A percentile compares a stretch with the other conserved stretches of the same genome.
Evolutionary conservation across 805 yeast genomes (phyloP).

Genomic region (Blastobotrys attinorum): DNA sequence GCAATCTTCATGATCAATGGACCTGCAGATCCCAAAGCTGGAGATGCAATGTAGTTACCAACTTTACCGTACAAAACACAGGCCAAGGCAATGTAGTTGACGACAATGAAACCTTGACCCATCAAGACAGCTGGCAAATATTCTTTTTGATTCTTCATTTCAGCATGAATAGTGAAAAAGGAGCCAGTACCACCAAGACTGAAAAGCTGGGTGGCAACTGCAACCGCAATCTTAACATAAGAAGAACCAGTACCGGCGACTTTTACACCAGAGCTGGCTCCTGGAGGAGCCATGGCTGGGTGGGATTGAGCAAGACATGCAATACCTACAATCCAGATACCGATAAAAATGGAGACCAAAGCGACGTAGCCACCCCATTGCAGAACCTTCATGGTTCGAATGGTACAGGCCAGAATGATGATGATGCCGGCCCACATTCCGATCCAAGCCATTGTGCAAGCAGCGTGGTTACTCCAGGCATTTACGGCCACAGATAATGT

Average conservation of each 20-base stretch:
- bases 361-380: slow-evolving; percentile 4
- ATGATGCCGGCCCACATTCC: slow-evolving; percentile 1
- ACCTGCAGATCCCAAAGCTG: slow-evolving; percentile 7
- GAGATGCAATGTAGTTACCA: slow-evolving; percentile 5
- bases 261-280: neutral
- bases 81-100: slow-evolving; percentile 3
- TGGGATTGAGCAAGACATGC: slow-evolving; percentile 3
- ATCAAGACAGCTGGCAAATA: neutral
- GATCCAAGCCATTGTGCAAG: slow-evolving; percentile 5
- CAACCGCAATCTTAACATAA: slow-evolving; percentile 1
- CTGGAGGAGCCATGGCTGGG: slow-evolving; percentile 5
- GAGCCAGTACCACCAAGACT: slow-evolving; percentile 4
- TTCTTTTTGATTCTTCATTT: slow-evolving; percentile 3
- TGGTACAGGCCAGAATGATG: neutral
- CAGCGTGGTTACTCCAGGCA: slow-evolving; percentile 1
- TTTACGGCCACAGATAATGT: slow-evolving; percentile 4
- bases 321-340: slow-evolving; percentile 5
- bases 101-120: slow-evolving; percentile 4
- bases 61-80: slow-evolving; percentile 4
- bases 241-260: neutral
- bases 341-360: slow-evolving; percentile 3
- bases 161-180: slow-evolving; percentile 6
- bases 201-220: slow-evolving; percentile 3
- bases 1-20: slow-evolving; percentile 6
- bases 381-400: slow-evolving; percentile 5